Evolutionary conservation across 345 rosid genomes (phyloP).

Genomic region (Clausena lansium): DNA sequence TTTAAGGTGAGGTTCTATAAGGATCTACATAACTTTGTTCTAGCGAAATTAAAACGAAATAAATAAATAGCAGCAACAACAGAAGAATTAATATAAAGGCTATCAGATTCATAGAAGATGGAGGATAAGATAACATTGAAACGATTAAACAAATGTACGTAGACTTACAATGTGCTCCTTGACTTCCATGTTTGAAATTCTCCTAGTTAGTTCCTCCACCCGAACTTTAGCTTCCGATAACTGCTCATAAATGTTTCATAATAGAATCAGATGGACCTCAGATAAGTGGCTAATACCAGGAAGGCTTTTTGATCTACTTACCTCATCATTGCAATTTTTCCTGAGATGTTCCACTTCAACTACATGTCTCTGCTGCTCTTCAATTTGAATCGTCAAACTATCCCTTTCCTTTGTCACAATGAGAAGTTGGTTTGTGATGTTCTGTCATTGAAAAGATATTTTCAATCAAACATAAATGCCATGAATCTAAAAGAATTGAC

Average conservation of each 20-base stretch:
- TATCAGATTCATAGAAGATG: neutral
- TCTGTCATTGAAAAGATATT: constrained; percentile 20
- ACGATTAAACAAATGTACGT: neutral
- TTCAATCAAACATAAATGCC: constrained; percentile 3
- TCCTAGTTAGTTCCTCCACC: constrained; percentile 36
- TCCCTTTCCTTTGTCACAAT: constrained; percentile 35
- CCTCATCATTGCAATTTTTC: constrained; percentile 25
- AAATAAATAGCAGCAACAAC: too few relatives aligned
- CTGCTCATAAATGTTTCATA: constrained; percentile 29
- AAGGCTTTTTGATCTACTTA: constrained; percentile 14
- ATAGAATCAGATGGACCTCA: neutral
- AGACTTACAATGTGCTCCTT: constrained; percentile 13
- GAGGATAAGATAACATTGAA: neutral
- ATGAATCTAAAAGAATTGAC: neutral
- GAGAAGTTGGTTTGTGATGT: constrained; percentile 30
- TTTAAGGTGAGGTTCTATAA: too few relatives aligned
- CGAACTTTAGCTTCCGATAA: constrained; percentile 35
- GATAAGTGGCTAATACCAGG: neutral
- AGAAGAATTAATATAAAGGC: neutral
- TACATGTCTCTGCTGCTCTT: constrained; percentile 24
- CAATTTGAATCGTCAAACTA: constrained; percentile 26
- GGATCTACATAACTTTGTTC: too few relatives aligned
- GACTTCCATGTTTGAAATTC: constrained; percentile 43
- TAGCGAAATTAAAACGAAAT: too few relatives aligned
- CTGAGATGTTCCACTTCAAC: constrained; percentile 22